phyloP scores from a whole-genome alignment of 129 eudicot species.

The Tagetes patula region DNA sequence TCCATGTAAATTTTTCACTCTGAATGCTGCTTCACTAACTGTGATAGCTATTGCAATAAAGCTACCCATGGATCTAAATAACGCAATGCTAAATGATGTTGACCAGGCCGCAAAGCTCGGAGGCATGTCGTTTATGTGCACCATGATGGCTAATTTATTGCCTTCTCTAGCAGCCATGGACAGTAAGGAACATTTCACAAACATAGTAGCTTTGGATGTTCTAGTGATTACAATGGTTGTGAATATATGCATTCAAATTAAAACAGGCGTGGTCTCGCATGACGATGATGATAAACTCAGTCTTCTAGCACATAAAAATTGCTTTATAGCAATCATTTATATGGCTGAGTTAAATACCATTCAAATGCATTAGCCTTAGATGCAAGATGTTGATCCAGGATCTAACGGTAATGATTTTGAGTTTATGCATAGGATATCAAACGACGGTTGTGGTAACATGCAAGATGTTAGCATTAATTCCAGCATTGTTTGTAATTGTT shows the following conservation, averaged over 20 bases:
- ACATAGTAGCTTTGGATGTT: constrained; percentile 15
- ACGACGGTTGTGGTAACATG: background rate
- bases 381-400: background rate
- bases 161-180: constrained; percentile 19
- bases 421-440: background rate
- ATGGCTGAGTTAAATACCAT: constrained; percentile 1
- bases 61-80: constrained; percentile 23
- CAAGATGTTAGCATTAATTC: constrained; percentile 1
- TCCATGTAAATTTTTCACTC: constrained; percentile 11
- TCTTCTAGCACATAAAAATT: background rate
- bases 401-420: background rate
- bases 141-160: constrained; percentile 26
- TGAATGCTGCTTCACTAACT: constrained; percentile 20
- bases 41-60: constrained; percentile 19
- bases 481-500: background rate
- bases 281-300: background rate
- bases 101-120: constrained; percentile 21
- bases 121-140: constrained; percentile 20
- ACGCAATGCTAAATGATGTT: background rate
- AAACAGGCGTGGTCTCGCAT: background rate
- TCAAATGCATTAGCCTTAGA: background rate
- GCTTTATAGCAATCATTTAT: background rate
- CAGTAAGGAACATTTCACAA: constrained; percentile 10
- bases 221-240: constrained; percentile 14
- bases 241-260: constrained; percentile 22